Percentiles rank a stretch among this genome's conserved stretches.
These are phyloP conservation scores for Aureobasidium vineae DNA, from an alignment of 2,329 filamentous ascomycete genomes.

Conservation along the genomic window DNA sequence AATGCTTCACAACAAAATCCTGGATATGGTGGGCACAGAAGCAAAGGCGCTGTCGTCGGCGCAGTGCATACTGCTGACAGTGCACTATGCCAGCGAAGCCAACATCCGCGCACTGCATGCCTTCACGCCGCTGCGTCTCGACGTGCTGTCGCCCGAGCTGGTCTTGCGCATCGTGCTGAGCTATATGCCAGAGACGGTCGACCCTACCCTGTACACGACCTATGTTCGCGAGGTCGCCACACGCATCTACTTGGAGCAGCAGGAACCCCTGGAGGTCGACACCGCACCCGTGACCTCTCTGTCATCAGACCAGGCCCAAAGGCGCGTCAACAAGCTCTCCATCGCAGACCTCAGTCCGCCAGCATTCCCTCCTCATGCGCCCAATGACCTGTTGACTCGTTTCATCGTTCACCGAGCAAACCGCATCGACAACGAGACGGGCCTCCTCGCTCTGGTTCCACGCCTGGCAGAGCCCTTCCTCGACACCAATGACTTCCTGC, in stretches of 20 bases:
- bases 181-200: conserved; percentile 69
- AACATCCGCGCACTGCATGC: conserved; percentile 62
- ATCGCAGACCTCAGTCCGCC: conserved; percentile 58
- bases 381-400: conserved; percentile 56
- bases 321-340: conserved; percentile 61
- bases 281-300: conserved; percentile 56
- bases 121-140: conserved; percentile 57
- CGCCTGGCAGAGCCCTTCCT: conserved; percentile 69
- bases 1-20: not conserved
- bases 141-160: conserved; percentile 62
- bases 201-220: conserved; percentile 60
- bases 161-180: conserved; percentile 72
- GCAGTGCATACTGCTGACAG: conserved; percentile 70
- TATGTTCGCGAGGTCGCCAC: conserved; percentile 60
- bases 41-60: conserved; percentile 56
- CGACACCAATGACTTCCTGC: conserved; percentile 58
- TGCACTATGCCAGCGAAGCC: conserved; percentile 64
- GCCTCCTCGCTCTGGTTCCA: conserved; percentile 66
- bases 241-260: conserved; percentile 47
- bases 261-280: conserved; percentile 52
- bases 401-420: conserved; percentile 69
- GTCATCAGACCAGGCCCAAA: conserved; percentile 63
- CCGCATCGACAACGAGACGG: conserved; percentile 68
- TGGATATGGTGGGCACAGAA: conserved; percentile 26
- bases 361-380: conserved; percentile 49